These are phyloP conservation scores for Scytalidium sp. DNA, from an alignment of 2,329 filamentous ascomycete genomes.

Conservation along the genomic window DNA sequence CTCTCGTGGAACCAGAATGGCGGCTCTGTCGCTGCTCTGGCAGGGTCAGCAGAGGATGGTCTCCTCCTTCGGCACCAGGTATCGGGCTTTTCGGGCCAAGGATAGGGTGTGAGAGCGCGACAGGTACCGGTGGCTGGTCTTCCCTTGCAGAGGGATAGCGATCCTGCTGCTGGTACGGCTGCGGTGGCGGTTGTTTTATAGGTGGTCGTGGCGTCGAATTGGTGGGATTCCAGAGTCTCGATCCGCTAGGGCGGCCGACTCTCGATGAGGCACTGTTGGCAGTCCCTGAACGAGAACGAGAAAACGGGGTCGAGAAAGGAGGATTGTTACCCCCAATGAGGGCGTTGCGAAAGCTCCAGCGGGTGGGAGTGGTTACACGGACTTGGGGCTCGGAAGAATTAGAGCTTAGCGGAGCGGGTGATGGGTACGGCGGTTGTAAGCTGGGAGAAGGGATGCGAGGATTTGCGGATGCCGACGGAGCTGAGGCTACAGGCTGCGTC, in stretches of 20 bases:
- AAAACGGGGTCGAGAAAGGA: constrained; percentile 21
- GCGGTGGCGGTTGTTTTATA: constrained; percentile 27
- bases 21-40: constrained; percentile 54
- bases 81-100: constrained; percentile 9
- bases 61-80: constrained; percentile 18
- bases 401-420: constrained; percentile 13
- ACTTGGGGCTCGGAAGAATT: constrained; percentile 19
- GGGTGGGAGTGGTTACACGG: constrained; percentile 43
- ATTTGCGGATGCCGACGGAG: constrained; percentile 15
- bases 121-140: constrained; percentile 18
- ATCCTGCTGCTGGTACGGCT: constrained; percentile 8
- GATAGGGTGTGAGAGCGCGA: constrained; percentile 28
- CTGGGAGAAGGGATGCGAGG: constrained; percentile 24
- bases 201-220: constrained; percentile 52
- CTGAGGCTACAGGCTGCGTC: constrained; percentile 11
- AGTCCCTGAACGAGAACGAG: constrained; percentile 15
- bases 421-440: constrained; percentile 25
- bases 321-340: constrained; percentile 19
- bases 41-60: constrained; percentile 52
- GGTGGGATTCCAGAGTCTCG: constrained; percentile 57
- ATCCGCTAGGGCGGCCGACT: constrained; percentile 22
- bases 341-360: constrained; percentile 29
- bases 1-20: constrained; percentile 39
- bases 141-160: constrained; percentile 13
- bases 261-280: background rate